Conservation (phyloP, 2,329 filamentous ascomycete genomes). For the Pestalotiopsis sp. region DNA sequence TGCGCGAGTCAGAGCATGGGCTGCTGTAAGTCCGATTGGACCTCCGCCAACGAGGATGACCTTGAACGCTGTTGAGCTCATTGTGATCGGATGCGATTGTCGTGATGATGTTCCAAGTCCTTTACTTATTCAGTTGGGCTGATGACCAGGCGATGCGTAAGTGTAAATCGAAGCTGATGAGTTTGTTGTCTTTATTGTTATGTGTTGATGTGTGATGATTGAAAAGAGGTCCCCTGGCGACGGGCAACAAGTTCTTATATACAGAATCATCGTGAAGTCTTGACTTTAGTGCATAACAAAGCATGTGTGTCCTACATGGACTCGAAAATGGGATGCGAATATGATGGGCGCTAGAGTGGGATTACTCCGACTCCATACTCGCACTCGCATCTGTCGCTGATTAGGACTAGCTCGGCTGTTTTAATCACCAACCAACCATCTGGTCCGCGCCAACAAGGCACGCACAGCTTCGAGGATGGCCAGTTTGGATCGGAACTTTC, state of each 20-base stretch:
- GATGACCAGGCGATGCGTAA: background rate
- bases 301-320: background rate
- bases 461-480: too few species aligned
- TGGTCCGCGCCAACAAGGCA: background rate
- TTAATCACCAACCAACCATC: background rate
- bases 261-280: background rate
- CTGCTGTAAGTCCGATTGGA: slow-evolving; percentile 26
- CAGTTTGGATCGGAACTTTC: too few species aligned
- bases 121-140: too few species aligned
- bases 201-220: background rate
- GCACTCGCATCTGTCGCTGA: background rate
- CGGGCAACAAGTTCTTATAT: background rate
- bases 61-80: slow-evolving; percentile 5
- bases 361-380: background rate
- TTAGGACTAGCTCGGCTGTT: background rate
- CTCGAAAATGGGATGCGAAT: background rate
- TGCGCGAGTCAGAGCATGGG: slow-evolving; percentile 25
- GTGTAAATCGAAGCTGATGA: background rate
- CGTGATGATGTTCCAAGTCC: background rate
- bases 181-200: background rate
- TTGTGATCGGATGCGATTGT: background rate
- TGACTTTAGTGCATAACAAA: background rate
- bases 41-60: slow-evolving; percentile 28
- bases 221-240: background rate
- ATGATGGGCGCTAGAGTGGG: background rate